Evolutionary conservation across 257 asterid genomes (phyloP).

Genomic region (Gentiana straminea): DNA sequence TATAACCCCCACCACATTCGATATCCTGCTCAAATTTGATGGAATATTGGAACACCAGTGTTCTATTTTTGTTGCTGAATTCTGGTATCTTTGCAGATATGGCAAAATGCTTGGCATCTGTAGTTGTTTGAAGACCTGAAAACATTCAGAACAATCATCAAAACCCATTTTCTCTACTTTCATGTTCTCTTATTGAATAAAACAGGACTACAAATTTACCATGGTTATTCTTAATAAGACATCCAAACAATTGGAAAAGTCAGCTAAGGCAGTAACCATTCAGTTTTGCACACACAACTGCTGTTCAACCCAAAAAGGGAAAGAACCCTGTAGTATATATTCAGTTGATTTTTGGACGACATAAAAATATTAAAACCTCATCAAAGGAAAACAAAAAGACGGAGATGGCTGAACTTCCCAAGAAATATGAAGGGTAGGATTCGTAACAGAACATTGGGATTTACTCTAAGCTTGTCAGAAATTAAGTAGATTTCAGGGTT

Average conservation of each 20-base stretch:
- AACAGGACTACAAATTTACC: background rate
- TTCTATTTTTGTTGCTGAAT: conserved; percentile 82
- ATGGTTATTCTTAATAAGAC: no score
- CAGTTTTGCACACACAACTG: no score
- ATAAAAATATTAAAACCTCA: background rate
- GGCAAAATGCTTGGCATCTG: conserved; percentile 81
- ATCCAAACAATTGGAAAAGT: no score
- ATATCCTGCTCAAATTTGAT: conserved; percentile 89
- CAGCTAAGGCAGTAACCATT: no score
- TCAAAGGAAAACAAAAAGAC: background rate
- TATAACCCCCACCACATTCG: conserved; percentile 96
- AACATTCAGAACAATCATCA: conserved; percentile 2
- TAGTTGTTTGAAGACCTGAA: conserved; percentile 84
- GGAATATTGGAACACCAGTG: conserved; percentile 83
- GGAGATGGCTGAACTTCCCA: background rate
- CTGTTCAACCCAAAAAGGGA: no score
- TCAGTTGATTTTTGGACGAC: background rate
- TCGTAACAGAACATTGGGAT: no score
- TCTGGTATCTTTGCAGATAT: conserved; percentile 92
- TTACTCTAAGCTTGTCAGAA: background rate
- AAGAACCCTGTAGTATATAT: no score
- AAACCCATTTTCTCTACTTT: background rate
- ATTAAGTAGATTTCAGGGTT: background rate
- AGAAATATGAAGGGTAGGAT: background rate
- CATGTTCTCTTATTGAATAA: background rate